Evolutionary conservation across 306 rosid species (phyloP).

Genomic region (Acacia confusa): DNA sequence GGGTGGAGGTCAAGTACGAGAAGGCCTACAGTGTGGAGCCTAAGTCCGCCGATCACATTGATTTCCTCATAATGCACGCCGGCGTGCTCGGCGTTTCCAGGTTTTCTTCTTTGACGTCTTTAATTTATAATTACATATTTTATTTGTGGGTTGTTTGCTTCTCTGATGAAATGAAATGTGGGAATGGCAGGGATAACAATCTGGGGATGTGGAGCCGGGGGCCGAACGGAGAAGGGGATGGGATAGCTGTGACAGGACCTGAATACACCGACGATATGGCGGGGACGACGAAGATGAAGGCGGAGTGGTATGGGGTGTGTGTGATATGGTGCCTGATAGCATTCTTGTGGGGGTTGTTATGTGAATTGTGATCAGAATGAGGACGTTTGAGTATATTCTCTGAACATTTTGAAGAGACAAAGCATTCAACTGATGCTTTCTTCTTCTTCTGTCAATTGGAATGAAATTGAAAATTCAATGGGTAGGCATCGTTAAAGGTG

Average conservation of each 20-base stretch:
- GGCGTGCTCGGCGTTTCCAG: conserved; percentile 87
- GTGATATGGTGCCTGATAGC: neutral
- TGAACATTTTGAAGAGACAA: conserved; percentile 21
- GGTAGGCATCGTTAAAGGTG: conserved; percentile 24
- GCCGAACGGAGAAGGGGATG: conserved; percentile 22
- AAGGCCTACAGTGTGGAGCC: conserved; percentile 94
- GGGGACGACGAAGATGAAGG: neutral
- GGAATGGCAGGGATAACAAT: conserved; percentile 38
- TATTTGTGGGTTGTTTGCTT: neutral
- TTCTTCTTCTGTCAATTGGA: conserved; percentile 26
- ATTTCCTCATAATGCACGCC: conserved; percentile 65
- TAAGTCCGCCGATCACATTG: conserved; percentile 68
- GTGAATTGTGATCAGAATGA: neutral
- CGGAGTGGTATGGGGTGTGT: neutral
- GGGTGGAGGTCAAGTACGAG: conserved; percentile 77
- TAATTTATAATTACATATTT: neutral
- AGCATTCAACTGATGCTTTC: conserved; percentile 27
- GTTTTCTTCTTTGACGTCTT: conserved; percentile 21
- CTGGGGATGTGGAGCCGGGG: conserved; percentile 55
- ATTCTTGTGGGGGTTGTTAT: conserved; percentile 15
- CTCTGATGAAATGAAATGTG: neutral
- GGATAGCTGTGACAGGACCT: neutral
- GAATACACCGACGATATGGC: conserved; percentile 46
- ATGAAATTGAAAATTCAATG: conserved; percentile 11
- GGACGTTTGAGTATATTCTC: conserved; percentile 19